These are phyloP conservation scores for Calocera viscosa DNA, from an alignment of 768 basidiomycete species.

Conservation along the genomic window DNA sequence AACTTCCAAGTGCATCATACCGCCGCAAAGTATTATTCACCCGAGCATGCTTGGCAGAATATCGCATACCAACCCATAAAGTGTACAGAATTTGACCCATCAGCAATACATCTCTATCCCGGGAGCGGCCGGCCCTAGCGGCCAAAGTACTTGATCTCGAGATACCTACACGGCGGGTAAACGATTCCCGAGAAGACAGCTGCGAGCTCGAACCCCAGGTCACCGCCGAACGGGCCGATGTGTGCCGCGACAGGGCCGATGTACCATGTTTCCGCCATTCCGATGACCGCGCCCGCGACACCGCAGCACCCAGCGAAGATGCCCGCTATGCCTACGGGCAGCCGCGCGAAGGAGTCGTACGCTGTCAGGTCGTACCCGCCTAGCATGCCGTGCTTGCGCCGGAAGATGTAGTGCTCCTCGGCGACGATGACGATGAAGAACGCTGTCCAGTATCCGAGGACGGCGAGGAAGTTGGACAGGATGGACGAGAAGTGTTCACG, in stretches of 20 bases:
- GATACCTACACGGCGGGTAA: slow-evolving; percentile 37
- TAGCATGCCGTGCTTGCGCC: slow-evolving; percentile 30
- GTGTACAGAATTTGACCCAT: not conserved
- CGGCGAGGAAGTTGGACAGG: slow-evolving; percentile 33
- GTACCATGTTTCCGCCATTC: slow-evolving; percentile 42
- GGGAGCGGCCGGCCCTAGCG: slow-evolving; percentile 11
- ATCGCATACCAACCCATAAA: too few species aligned
- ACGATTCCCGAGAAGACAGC: slow-evolving; percentile 37
- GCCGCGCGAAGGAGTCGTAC: slow-evolving; percentile 35
- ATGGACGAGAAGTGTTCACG: slow-evolving; percentile 35
- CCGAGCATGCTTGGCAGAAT: too few species aligned
- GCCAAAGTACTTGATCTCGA: slow-evolving; percentile 32
- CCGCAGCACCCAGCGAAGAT: slow-evolving; percentile 38
- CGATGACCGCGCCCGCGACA: slow-evolving; percentile 37
- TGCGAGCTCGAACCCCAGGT: slow-evolving; percentile 45
- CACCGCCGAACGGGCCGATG: slow-evolving; percentile 38
- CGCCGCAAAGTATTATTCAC: too few species aligned
- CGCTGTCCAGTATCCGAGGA: slow-evolving; percentile 37
- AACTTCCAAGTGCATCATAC: too few species aligned
- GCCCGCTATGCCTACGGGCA: slow-evolving; percentile 40
- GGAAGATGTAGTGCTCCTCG: slow-evolving; percentile 38
- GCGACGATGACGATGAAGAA: slow-evolving; percentile 37
- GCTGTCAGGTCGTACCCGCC: slow-evolving; percentile 43
- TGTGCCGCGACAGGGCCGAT: slow-evolving; percentile 37
- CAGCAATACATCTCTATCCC: not conserved